phyloP scores from a whole-genome alignment of 257 asterid genomes.

The Jacaranda copaia region DNA sequence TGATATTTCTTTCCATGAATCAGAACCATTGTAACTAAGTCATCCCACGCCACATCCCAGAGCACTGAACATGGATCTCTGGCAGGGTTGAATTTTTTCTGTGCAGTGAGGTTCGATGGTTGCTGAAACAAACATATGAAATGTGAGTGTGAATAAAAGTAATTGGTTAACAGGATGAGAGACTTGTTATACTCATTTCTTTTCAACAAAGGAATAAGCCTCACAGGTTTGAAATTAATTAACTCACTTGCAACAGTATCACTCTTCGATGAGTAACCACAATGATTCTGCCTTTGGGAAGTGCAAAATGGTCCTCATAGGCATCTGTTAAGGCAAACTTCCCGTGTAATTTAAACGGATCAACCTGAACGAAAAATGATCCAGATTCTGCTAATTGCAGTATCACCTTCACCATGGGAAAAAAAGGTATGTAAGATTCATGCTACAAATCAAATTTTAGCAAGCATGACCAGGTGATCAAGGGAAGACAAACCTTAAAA shows the following conservation, averaged over 20 bases:
- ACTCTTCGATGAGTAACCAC: slow-evolving; percentile 88
- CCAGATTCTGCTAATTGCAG: slow-evolving; percentile 94
- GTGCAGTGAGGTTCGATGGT: slow-evolving; percentile 87
- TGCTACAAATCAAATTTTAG: slow-evolving; percentile 19
- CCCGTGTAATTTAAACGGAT: slow-evolving; percentile 94
- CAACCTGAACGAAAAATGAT: slow-evolving; percentile 89
- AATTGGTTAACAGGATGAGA: slow-evolving; percentile 15
- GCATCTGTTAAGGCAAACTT: slow-evolving; percentile 96
- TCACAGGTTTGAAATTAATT: slow-evolving; percentile 13
- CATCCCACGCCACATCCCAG: slow-evolving; percentile 94
- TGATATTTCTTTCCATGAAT: slow-evolving; percentile 87
- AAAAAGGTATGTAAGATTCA: slow-evolving; percentile 24
- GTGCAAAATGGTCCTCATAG: slow-evolving; percentile 87
- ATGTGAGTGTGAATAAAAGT: slow-evolving; percentile 26
- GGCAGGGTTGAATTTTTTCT: slow-evolving; percentile 87
- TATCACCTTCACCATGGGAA: slow-evolving; percentile 65
- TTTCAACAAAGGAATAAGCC: slow-evolving; percentile 19
- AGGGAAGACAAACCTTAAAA: slow-evolving; percentile 13
- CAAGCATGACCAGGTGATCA: neutral
- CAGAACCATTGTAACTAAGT: slow-evolving; percentile 82
- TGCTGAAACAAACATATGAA: slow-evolving; percentile 64
- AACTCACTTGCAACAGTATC: slow-evolving; percentile 81
- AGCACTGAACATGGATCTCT: slow-evolving; percentile 96
- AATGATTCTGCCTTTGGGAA: slow-evolving; percentile 89
- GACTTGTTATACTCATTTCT: slow-evolving; percentile 4